Conservation (phyloP, 2,329 filamentous ascomycete species). For the Fusarium domesticum region DNA sequence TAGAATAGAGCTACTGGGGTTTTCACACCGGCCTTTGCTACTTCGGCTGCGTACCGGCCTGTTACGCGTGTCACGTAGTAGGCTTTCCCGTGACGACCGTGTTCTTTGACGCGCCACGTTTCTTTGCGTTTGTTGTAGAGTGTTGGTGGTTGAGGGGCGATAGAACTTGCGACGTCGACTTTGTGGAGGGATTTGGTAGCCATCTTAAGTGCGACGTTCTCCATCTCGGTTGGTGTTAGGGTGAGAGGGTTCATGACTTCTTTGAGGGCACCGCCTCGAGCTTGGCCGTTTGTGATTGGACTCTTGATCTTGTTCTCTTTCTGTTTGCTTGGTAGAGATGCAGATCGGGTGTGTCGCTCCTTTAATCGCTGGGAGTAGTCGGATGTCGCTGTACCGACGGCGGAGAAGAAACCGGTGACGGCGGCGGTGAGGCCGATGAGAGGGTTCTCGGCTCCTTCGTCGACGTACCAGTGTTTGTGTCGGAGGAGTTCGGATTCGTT, state of each 20-base stretch:
- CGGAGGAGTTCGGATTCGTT: conserved; percentile 53
- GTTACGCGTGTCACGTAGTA: conserved; percentile 38
- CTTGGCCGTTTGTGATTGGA: not conserved
- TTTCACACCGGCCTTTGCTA: conserved; percentile 59
- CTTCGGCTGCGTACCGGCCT: conserved; percentile 55
- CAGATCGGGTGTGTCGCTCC: not conserved
- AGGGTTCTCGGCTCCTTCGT: conserved; percentile 63
- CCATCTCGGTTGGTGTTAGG: conserved; percentile 30
- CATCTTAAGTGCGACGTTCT: conserved; percentile 30
- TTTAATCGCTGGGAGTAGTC: conserved; percentile 19
- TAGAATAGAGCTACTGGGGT: conserved; percentile 67
- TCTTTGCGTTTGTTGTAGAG: conserved; percentile 23
- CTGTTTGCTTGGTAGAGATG: not conserved
- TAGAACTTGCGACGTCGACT: conserved; percentile 42
- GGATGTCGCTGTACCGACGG: conserved; percentile 41
- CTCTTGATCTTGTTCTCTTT: not conserved
- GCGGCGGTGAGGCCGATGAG: conserved; percentile 64
- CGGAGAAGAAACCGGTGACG: conserved; percentile 60
- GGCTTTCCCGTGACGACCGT: conserved; percentile 25
- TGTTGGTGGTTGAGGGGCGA: conserved; percentile 13
- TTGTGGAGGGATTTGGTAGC: conserved; percentile 42
- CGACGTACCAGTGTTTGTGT: conserved; percentile 57
- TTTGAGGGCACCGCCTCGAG: not conserved
- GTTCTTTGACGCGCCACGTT: conserved; percentile 26
- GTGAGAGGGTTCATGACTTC: not conserved